Evolutionary conservation across 2,329 filamentous ascomycete genomes (phyloP), one percentile per base, ranked within the genome.

Genomic region (Penicillium sp.): DNA sequence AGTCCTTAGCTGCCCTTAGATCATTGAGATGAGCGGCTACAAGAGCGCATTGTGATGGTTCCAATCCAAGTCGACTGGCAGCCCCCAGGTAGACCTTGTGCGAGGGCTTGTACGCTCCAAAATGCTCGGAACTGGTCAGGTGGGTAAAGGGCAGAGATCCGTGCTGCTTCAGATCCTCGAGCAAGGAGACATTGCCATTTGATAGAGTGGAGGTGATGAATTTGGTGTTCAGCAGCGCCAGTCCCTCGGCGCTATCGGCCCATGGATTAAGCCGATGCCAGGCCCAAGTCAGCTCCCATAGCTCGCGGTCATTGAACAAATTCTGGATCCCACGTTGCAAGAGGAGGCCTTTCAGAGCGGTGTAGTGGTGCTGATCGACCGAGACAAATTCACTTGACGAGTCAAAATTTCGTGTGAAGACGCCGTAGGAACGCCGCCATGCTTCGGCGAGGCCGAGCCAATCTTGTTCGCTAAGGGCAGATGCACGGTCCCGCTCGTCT

Each of bases 221-320:
- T 7, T 72, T 72, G 30, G 78, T 79, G 36, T 81, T 83, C 21
- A 92, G 71, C 39, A 75, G 68, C 1, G 70, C 65, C 18, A 93
- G 69, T 0, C 87, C 89, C 0, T 57, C 61, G 1, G 76, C 70
- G 13, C 74, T 74, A 65, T 93, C 90, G 0, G 76, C 56, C 89
- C 89, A 93, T 0, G 89, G 86, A 18, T 76, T 75, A 3, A 94
- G 78, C 5, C 78, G 80, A 68, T 94, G 90, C 90, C 89, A 94
- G 34, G 84, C 79, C 2, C 84, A 75, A 59, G 83, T 86, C 46
- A 71, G 81, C 20, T 79, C 78, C 61, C 84, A 76, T 50, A 88
- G 74, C 68, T 91, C 85, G 7, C 80, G 76, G 33, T 86, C 79
- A 12, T 77, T 75, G 71, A 84, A 91, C 1, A 90, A 72, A 0